phyloP scores from a whole-genome alignment of 2,329 filamentous ascomycete genomes.

The Fusarium nurragi region DNA sequence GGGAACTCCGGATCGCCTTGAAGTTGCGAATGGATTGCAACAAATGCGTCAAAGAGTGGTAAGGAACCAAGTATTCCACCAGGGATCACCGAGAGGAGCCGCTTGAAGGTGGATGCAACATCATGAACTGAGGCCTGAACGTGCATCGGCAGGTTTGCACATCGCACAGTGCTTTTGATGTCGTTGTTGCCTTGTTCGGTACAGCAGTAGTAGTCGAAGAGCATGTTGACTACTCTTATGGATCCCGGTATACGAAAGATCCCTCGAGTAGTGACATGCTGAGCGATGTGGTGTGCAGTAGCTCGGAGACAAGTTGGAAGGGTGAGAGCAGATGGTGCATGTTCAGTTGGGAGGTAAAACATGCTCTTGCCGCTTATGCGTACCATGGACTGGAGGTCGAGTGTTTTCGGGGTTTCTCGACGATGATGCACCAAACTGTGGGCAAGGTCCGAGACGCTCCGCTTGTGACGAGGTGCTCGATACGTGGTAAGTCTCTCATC shows the following conservation, averaged over 20 bases:
- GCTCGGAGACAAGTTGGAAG: slow-evolving; percentile 74
- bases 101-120: slow-evolving; percentile 74
- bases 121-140: slow-evolving; percentile 70
- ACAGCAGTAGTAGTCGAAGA: slow-evolving; percentile 71
- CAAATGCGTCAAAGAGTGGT: slow-evolving; percentile 68
- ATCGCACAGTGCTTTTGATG: slow-evolving; percentile 67
- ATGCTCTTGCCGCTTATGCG: slow-evolving; percentile 70
- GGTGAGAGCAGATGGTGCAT: slow-evolving; percentile 64
- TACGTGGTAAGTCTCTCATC: slow-evolving; percentile 2
- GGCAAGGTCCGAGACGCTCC: slow-evolving; percentile 66
- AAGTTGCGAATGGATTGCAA: slow-evolving; percentile 68
- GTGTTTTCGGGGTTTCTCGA: slow-evolving; percentile 58
- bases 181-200: slow-evolving; percentile 58
- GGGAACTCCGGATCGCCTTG: slow-evolving; percentile 61
- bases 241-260: slow-evolving; percentile 73
- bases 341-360: slow-evolving; percentile 68
- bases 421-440: slow-evolving; percentile 56
- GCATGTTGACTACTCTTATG: slow-evolving; percentile 60
- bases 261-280: slow-evolving; percentile 64
- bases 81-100: slow-evolving; percentile 68
- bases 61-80: slow-evolving; percentile 73
- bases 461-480: slow-evolving; percentile 52
- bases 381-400: slow-evolving; percentile 67
- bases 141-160: slow-evolving; percentile 67
- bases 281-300: slow-evolving; percentile 70